Percentiles rank a stretch among this genome's conserved stretches.
Evolutionary conservation across 495 filamentous ascomycete species (phyloP).

Genomic region (Penicillium odoratum): DNA sequence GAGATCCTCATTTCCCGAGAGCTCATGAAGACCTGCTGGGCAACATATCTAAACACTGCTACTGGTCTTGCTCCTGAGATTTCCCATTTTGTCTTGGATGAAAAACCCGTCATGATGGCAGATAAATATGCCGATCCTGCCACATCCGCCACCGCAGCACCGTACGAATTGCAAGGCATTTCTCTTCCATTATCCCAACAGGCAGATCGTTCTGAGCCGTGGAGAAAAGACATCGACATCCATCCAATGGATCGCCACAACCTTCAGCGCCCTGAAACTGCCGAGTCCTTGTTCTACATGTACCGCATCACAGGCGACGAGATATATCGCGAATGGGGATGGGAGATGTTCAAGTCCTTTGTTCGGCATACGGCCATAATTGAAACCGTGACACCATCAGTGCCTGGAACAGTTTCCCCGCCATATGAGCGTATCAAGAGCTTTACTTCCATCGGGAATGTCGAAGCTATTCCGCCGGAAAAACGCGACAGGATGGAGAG

Average conservation of each 20-base stretch:
- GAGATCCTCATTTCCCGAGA: conserved; percentile 85
- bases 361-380: conserved; percentile 74
- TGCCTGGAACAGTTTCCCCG: background rate
- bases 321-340: conserved; percentile 94
- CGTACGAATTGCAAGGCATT: conserved; percentile 32
- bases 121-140: conserved; percentile 43
- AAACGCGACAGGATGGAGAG: conserved; percentile 87
- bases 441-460: conserved; percentile 80
- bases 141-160: conserved; percentile 21
- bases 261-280: conserved; percentile 92
- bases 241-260: conserved; percentile 80
- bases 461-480: conserved; percentile 63
- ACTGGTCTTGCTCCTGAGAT: conserved; percentile 94
- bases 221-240: conserved; percentile 76
- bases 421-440: conserved; percentile 43
- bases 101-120: conserved; percentile 44
- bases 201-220: conserved; percentile 33
- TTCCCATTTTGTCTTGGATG: conserved; percentile 75
- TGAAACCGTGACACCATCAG: conserved; percentile 44
- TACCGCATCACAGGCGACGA: conserved; percentile 94
- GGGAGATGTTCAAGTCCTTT: conserved; percentile 97
- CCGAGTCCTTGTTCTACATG: conserved; percentile 96
- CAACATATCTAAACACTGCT: conserved; percentile 84
- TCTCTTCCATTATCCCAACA: conserved; percentile 34
- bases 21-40: conserved; percentile 96